A percentile compares a stretch with the other conserved stretches of the same genome.
These are phyloP conservation scores for Phytophthora europaea DNA, from an alignment of 352 stramenopile species.

Conservation along the genomic window DNA sequence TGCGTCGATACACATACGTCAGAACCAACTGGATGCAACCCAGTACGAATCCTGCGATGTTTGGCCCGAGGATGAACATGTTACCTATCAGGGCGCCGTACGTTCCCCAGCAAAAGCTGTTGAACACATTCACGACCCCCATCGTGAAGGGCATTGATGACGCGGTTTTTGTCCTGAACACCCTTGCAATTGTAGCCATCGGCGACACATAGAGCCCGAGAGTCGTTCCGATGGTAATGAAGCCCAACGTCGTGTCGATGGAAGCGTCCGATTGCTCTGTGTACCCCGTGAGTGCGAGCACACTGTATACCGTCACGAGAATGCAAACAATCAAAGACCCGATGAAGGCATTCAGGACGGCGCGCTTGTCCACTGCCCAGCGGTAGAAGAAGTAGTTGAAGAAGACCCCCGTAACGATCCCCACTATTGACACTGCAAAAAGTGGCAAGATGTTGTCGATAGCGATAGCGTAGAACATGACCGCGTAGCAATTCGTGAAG, in stretches of 20 bases:
- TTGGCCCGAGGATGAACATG: constrained; percentile 45
- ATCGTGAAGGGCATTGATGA: constrained; percentile 34
- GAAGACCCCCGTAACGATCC: constrained; percentile 30
- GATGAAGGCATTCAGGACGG: constrained; percentile 33
- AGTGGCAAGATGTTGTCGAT: constrained; percentile 48
- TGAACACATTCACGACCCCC: constrained; percentile 26
- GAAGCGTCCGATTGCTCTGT: constrained; percentile 30
- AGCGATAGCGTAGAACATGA: constrained; percentile 49
- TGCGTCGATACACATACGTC: neutral
- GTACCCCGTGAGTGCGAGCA: constrained; percentile 39
- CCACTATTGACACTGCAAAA: constrained; percentile 41
- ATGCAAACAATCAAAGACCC: constrained; percentile 38
- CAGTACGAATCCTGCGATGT: constrained; percentile 34
- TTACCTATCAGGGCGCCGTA: constrained; percentile 14
- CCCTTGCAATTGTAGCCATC: constrained; percentile 49
- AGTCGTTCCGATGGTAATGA: constrained; percentile 43
- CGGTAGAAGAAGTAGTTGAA: constrained; percentile 51
- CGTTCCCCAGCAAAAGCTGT: constrained; percentile 19
- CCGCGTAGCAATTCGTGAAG: constrained; percentile 31
- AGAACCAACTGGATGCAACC: constrained; percentile 46
- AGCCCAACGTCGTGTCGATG: constrained; percentile 22
- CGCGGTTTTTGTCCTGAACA: constrained; percentile 28
- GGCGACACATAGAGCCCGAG: constrained; percentile 54
- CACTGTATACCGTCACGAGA: constrained; percentile 50
- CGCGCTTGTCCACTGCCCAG: constrained; percentile 38